A percentile compares a stretch with the other conserved stretches of the same genome.
Evolutionary conservation across 1,139 yeast species (phyloP).

Genomic region (Debaryomyces singareniensis): DNA sequence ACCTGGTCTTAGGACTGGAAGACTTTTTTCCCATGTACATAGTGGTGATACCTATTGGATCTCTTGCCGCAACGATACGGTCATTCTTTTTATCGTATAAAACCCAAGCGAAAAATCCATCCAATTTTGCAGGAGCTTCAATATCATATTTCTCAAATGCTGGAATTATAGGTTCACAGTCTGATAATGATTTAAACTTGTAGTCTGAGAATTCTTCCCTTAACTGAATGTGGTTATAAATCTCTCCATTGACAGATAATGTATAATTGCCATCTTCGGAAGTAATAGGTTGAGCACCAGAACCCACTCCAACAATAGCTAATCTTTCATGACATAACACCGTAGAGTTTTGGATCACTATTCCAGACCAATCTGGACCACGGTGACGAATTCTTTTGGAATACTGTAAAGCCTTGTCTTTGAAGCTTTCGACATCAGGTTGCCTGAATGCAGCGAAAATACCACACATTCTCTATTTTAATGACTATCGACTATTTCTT

Average conservation of each 20-base stretch:
- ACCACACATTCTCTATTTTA: constrained; percentile 76
- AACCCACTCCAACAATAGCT: constrained; percentile 90
- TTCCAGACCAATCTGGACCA: constrained; percentile 99
- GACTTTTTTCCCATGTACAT: constrained; percentile 88
- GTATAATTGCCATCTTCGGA: constrained; percentile 68
- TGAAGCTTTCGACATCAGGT: constrained; percentile 73
- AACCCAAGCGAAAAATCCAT: constrained; percentile 98
- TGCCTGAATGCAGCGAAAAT: constrained; percentile 89
- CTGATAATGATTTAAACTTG: constrained; percentile 78
- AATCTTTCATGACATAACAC: constrained; percentile 89
- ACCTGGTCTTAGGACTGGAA: constrained; percentile 65
- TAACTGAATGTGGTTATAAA: constrained; percentile 89
- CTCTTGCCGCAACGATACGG: constrained; percentile 93
- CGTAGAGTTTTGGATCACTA: constrained; percentile 69
- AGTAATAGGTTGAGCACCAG: constrained; percentile 97
- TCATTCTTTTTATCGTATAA: constrained; percentile 78
- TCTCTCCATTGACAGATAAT: constrained; percentile 94
- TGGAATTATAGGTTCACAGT: constrained; percentile 97
- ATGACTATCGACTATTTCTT: no score
- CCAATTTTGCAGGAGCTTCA: constrained; percentile 88
- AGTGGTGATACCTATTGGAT: constrained; percentile 96
- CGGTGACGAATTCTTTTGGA: constrained; percentile 94
- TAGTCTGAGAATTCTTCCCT: constrained; percentile 72
- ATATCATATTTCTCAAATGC: constrained; percentile 76
- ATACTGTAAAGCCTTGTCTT: constrained; percentile 80